These are phyloP conservation scores for Cerrena zonata DNA, from an alignment of 1,284 basidiomycete genomes.

Conservation along the genomic window DNA sequence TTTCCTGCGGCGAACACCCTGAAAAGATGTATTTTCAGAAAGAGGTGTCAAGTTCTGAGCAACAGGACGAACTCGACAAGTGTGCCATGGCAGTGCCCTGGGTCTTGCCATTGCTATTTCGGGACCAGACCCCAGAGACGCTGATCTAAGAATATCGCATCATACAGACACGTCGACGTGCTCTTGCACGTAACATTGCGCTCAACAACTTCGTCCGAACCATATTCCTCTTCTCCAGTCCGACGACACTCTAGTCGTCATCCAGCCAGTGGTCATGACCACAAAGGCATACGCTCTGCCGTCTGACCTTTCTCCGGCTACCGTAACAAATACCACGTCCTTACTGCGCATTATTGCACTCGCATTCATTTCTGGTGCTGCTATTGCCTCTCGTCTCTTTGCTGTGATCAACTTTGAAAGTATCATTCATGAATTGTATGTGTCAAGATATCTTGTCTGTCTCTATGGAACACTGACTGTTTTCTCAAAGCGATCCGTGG, in stretches of 20 bases:
- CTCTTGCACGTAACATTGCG: background rate
- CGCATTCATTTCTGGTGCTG: slow-evolving; percentile 84
- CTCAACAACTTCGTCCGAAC: background rate
- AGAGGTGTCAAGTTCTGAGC: too few species aligned
- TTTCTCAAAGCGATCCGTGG: slow-evolving; percentile 79
- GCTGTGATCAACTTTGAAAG: slow-evolving; percentile 98
- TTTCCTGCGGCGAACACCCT: too few species aligned
- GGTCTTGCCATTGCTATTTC: background rate
- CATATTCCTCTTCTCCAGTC: background rate
- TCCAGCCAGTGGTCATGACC: slow-evolving; percentile 29
- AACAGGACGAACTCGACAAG: too few species aligned
- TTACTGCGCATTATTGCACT: slow-evolving; percentile 84
- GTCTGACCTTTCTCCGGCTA: slow-evolving; percentile 59
- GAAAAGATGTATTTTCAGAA: too few species aligned
- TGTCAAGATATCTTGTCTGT: slow-evolving; percentile 20
- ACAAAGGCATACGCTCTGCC: slow-evolving; percentile 57
- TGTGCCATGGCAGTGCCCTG: background rate
- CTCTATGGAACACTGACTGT: background rate
- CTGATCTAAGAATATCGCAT: background rate
- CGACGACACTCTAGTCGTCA: background rate
- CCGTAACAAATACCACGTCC: slow-evolving; percentile 77
- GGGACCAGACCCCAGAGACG: background rate
- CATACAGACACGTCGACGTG: background rate
- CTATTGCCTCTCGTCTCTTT: slow-evolving; percentile 92
- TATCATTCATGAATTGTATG: slow-evolving; percentile 98